phyloP scores from a whole-genome alignment of 768 basidiomycete species.

The Agrocybe praecox region DNA sequence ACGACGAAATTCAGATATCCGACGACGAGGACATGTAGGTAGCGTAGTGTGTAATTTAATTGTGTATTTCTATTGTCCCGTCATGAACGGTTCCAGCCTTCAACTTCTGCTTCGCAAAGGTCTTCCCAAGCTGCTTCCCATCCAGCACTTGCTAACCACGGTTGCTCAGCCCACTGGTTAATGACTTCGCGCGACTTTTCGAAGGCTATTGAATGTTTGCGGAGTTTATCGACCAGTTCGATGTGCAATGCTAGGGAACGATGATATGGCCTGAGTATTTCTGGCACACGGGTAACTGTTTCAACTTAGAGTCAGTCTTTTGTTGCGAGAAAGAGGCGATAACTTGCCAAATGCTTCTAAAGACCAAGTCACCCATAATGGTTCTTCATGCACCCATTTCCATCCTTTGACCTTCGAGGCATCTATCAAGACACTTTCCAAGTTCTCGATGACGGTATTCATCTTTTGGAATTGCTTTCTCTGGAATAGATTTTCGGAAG shows the following conservation, averaged over 20 bases:
- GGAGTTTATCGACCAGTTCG: constrained; percentile 57
- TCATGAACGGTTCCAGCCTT: constrained; percentile 53
- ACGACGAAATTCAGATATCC: constrained; percentile 87
- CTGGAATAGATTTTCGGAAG: constrained; percentile 36
- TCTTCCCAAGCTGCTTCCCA: constrained; percentile 82
- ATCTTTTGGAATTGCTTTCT: constrained; percentile 73
- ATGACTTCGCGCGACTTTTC: constrained; percentile 67
- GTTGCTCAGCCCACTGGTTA: constrained; percentile 69
- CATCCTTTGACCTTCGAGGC: constrained; percentile 74
- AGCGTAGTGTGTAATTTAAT: constrained; percentile 12
- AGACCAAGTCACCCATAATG: constrained; percentile 84
- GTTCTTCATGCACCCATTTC: constrained; percentile 69
- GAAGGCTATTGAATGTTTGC: constrained; percentile 69
- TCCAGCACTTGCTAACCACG: constrained; percentile 63
- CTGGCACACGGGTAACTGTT: constrained; percentile 51
- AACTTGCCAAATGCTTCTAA: constrained; percentile 73
- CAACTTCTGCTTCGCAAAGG: constrained; percentile 74
- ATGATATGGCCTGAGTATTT: constrained; percentile 65
- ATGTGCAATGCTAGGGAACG: constrained; percentile 61
- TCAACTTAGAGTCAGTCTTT: background rate
- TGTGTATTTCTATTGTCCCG: constrained; percentile 16
- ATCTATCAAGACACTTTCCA: constrained; percentile 68
- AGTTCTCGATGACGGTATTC: constrained; percentile 59
- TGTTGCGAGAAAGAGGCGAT: background rate
- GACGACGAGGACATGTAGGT: constrained; percentile 73